Evolutionary conservation across 768 basidiomycete species (phyloP), one percentile per base, ranked within the genome.

Genomic region (Panaeolus papilionaceus): DNA sequence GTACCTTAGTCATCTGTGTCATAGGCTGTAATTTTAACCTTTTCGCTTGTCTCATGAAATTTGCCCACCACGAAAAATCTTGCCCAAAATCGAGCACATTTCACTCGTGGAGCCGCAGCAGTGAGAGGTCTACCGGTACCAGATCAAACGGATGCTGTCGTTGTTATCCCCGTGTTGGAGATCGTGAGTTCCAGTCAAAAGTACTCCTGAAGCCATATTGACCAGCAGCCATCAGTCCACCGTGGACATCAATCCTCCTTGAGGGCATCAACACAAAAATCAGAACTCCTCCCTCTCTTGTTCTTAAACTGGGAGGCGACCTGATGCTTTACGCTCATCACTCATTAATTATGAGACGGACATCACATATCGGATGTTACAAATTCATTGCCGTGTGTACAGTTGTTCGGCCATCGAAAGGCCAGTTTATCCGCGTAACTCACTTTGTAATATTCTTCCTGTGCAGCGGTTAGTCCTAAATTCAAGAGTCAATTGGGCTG

Each of bases 11-110:
- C 38, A 26, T 40, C 10, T 26, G 64, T 38, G 38, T 65, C 67
- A 65, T 58, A 65, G 61, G 47, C 51, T 63, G 62, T n/a, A 37
- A 64, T 67, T 62, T 66, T 37, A 58, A 58, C 54, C 33, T 58
- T 28, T 16, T 14, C 6, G 26, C 6, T 7, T 58, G 1, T 14
- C 54, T 12, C 42, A 44, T 44, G 54, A 33, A 12, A 37, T 58
- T 33, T 58, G 26, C 26, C 28, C 26, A 7, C 54, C 9, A 58
- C 54, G 54, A 58, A 58, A 58, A 58, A 16, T 37, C 54, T 58
- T 58, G 14, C 54, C 54, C 26, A 33, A 2, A 12, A 37, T 58
- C 14, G 33, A 28, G 16, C 28, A 4, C 12, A 33, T 28, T 37
- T 37, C 54, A 28, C 26, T 33, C 4, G 26, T 58, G 54, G 54